phyloP scores from a whole-genome alignment of 1,284 basidiomycete genomes.

The Sutorius eximius region DNA sequence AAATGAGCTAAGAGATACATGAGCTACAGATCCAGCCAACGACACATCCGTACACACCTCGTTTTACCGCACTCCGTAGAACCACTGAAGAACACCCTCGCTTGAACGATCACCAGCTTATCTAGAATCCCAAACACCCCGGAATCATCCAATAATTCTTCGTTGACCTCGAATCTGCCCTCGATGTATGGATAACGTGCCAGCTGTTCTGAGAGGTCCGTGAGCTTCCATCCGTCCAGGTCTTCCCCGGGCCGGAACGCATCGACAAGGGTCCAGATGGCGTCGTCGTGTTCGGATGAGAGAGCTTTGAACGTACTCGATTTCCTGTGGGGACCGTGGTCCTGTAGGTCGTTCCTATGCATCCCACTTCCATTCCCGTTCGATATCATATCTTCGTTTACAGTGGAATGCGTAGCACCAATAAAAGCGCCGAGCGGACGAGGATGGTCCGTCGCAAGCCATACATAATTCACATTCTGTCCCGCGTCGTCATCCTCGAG shows the following conservation, averaged over 20 bases:
- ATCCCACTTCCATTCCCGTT: not conserved
- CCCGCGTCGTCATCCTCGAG: slow-evolving; percentile 33
- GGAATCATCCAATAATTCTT: slow-evolving; percentile 41
- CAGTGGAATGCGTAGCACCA: not conserved
- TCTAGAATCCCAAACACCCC: slow-evolving; percentile 51
- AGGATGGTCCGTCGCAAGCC: slow-evolving; percentile 51
- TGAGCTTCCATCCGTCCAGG: slow-evolving; percentile 41
- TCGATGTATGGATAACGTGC: slow-evolving; percentile 24
- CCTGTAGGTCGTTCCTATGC: not conserved
- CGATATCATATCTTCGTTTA: not conserved
- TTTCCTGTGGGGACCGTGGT: slow-evolving; percentile 25
- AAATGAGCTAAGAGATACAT: slow-evolving; percentile 19
- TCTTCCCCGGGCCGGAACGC: slow-evolving; percentile 44
- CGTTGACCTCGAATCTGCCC: slow-evolving; percentile 28
- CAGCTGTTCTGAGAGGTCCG: slow-evolving; percentile 37
- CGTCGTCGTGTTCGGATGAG: slow-evolving; percentile 39
- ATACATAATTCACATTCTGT: slow-evolving; percentile 38
- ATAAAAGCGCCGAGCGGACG: slow-evolving; percentile 23
- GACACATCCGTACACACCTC: slow-evolving; percentile 32
- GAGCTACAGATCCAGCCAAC: not conserved
- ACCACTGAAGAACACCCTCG: slow-evolving; percentile 47
- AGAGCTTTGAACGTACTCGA: slow-evolving; percentile 45
- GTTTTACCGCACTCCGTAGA: slow-evolving; percentile 39
- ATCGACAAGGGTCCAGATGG: slow-evolving; percentile 40
- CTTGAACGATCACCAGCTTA: slow-evolving; percentile 45